These are phyloP conservation scores for Aureobasidium sp. DNA, from an alignment of 2,329 filamentous ascomycete genomes.

Conservation along the genomic window DNA sequence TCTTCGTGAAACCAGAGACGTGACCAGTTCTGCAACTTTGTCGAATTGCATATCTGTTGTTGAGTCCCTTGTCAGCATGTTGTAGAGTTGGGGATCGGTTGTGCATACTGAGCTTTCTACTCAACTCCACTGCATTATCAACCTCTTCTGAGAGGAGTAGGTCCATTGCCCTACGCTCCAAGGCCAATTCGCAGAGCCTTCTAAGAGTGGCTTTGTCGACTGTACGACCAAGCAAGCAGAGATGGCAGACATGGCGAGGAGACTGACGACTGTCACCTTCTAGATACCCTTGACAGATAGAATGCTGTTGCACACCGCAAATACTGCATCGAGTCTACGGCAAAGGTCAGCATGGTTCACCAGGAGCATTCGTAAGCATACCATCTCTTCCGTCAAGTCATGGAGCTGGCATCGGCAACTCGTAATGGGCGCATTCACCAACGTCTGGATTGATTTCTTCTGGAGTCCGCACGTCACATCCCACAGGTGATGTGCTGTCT, in stretches of 20 bases:
- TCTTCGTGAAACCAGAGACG: background rate
- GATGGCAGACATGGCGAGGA: slow-evolving; percentile 35
- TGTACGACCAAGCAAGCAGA: slow-evolving; percentile 30
- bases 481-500: background rate
- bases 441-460: background rate
- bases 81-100: background rate
- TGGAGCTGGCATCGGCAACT: slow-evolving; percentile 4
- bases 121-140: background rate
- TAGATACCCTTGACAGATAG: slow-evolving; percentile 36
- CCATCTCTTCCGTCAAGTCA: background rate
- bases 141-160: background rate
- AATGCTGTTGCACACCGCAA: slow-evolving; percentile 36
- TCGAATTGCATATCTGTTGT: background rate
- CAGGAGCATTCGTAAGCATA: background rate
- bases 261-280: slow-evolving; percentile 29
- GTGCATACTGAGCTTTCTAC: slow-evolving; percentile 1
- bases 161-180: background rate
- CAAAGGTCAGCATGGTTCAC: background rate
- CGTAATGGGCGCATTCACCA: background rate
- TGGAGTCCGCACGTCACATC: background rate
- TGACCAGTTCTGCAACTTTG: background rate
- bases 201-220: background rate
- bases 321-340: slow-evolving; percentile 34
- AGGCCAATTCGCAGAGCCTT: background rate
- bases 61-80: background rate